phyloP scores from a whole-genome alignment of 1,139 yeast genomes.

The Geotrichum macrosporum region DNA sequence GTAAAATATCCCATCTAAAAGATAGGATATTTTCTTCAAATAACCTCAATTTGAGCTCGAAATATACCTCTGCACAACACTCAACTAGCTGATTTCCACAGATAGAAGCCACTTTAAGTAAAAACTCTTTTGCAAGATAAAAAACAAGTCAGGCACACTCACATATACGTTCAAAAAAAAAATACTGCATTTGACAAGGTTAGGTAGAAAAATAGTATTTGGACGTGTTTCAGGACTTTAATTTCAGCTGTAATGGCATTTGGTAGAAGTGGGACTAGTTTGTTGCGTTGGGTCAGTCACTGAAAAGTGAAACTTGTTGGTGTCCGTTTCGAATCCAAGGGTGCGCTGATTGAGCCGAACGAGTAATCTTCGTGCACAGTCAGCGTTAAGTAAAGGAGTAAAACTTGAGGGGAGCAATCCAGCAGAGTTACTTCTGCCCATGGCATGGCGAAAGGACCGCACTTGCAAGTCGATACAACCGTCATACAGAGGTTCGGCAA shows the following conservation, averaged over 20 bases:
- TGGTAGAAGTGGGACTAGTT: constrained; percentile 30
- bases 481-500: constrained; percentile 23
- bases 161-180: no score
- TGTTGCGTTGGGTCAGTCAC: constrained; percentile 22
- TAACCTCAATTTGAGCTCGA: no score
- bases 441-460: constrained; percentile 38
- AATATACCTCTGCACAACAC: no score
- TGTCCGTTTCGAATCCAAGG: constrained; percentile 40
- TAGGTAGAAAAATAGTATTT: not conserved
- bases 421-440: constrained; percentile 37
- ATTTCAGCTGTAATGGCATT: constrained; percentile 33
- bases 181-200: not conserved
- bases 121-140: no score
- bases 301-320: constrained; percentile 26
- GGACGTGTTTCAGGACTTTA: not conserved
- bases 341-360: constrained; percentile 32
- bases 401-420: constrained; percentile 39
- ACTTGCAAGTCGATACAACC: constrained; percentile 25
- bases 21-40: no score
- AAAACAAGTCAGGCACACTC: no score
- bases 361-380: constrained; percentile 35
- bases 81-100: no score
- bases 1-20: no score
- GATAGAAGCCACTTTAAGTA: no score
- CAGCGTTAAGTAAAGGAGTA: constrained; percentile 31